These are phyloP conservation scores for Fomitopsis betulina DNA, from an alignment of 1,284 basidiomycete species.

Conservation along the genomic window DNA sequence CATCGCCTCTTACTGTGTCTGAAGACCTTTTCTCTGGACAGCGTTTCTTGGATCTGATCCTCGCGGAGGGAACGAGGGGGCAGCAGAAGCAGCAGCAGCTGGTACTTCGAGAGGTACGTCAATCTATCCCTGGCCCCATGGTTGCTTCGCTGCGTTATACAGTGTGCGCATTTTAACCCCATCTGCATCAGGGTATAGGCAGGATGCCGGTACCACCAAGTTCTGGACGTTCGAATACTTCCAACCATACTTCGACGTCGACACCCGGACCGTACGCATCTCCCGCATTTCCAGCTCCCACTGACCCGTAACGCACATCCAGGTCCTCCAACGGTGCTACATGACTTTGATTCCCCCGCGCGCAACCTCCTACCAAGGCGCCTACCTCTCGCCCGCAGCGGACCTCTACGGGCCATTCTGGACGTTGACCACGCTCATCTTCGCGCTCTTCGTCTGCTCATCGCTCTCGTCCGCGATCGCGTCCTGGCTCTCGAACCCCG, in stretches of 20 bases:
- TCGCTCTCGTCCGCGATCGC: slow-evolving; percentile 83
- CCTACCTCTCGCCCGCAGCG: slow-evolving; percentile 57
- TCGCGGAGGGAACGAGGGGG: slow-evolving; percentile 13
- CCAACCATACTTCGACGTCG: slow-evolving; percentile 77
- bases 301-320: background rate
- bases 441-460: slow-evolving; percentile 87
- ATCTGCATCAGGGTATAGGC: slow-evolving; percentile 32
- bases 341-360: slow-evolving; percentile 65
- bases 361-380: slow-evolving; percentile 47
- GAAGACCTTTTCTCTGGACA: slow-evolving; percentile 4
- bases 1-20: background rate
- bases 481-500: slow-evolving; percentile 67
- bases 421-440: slow-evolving; percentile 90
- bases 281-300: background rate
- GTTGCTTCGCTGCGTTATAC: too few species aligned
- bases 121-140: background rate
- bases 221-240: slow-evolving; percentile 81
- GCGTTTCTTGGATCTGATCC: slow-evolving; percentile 27
- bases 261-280: slow-evolving; percentile 59
- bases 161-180: background rate
- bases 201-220: slow-evolving; percentile 36
- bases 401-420: slow-evolving; percentile 93
- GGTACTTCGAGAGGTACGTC: slow-evolving; percentile 21
- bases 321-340: slow-evolving; percentile 71
- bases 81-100: slow-evolving; percentile 10